Evolutionary conservation across 768 basidiomycete species (phyloP).

Genomic region (Leccinum sublutescens): DNA sequence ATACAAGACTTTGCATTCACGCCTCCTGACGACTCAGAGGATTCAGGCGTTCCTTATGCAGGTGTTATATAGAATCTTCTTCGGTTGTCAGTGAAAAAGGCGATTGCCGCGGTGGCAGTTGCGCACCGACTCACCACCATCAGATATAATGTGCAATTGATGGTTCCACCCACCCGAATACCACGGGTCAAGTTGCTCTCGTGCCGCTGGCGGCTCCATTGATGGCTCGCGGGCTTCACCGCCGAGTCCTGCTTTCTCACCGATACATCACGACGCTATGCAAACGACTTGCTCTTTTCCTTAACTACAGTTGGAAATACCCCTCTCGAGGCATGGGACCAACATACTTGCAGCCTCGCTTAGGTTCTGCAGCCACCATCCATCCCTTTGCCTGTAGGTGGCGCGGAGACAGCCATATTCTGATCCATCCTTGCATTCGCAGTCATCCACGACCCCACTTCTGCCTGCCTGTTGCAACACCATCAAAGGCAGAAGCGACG

Average conservation of each 20-base stretch:
- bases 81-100: constrained; percentile 15
- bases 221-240: constrained; percentile 1
- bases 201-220: constrained; percentile 1
- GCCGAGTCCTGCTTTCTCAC: constrained; percentile 6
- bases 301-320: constrained; percentile 15
- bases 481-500: constrained; percentile 25
- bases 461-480: constrained; percentile 25
- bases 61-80: constrained; percentile 19
- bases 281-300: constrained; percentile 6
- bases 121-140: constrained; percentile 12
- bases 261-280: constrained; percentile 8
- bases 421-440: constrained; percentile 25
- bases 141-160: not conserved
- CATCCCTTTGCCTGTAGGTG: constrained; percentile 29
- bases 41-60: constrained; percentile 2
- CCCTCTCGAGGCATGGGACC: constrained; percentile 19
- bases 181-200: constrained; percentile 6
- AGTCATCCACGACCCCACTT: constrained; percentile 22
- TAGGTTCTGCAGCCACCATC: constrained; percentile 24
- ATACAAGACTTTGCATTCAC: constrained; percentile 17
- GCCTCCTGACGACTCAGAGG: constrained; percentile 6
- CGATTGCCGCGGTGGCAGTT: constrained; percentile 15
- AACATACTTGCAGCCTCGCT: constrained; percentile 26
- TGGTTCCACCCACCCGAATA: constrained; percentile 3
- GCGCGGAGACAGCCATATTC: constrained; percentile 18